Evolutionary conservation across 192 early-diverging fungal species (phyloP).

Genomic region (Coemansia sp.): DNA sequence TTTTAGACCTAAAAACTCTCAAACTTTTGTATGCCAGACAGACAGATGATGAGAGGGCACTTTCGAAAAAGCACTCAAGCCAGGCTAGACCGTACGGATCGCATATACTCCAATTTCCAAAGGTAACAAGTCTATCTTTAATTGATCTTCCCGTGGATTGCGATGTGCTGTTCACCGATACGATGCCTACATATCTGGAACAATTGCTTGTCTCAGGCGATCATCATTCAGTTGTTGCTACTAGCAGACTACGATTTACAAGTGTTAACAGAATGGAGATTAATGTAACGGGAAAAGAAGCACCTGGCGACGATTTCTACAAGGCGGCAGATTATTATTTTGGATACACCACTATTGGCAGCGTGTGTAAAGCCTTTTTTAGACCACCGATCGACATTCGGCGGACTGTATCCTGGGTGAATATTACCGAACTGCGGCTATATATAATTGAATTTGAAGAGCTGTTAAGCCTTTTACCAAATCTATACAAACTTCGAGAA

Average conservation of each 20-base stretch:
- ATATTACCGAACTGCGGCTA: background rate
- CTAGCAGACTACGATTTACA: background rate
- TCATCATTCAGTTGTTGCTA: background rate
- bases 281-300: background rate
- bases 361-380: background rate
- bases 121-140: background rate
- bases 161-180: background rate
- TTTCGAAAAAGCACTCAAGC: background rate
- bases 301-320: background rate
- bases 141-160: background rate
- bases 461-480: background rate
- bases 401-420: background rate
- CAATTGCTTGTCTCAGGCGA: background rate
- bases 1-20: background rate
- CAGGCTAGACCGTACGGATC: background rate
- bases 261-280: background rate
- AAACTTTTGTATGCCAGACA: background rate
- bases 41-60: background rate
- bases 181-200: background rate
- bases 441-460: background rate
- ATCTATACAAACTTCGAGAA: background rate
- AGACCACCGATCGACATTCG: background rate
- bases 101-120: background rate
- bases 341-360: background rate
- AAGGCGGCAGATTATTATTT: background rate